phyloP scores from a whole-genome alignment of 176 grass and related monocot species.

The Aechmea fasciata region DNA sequence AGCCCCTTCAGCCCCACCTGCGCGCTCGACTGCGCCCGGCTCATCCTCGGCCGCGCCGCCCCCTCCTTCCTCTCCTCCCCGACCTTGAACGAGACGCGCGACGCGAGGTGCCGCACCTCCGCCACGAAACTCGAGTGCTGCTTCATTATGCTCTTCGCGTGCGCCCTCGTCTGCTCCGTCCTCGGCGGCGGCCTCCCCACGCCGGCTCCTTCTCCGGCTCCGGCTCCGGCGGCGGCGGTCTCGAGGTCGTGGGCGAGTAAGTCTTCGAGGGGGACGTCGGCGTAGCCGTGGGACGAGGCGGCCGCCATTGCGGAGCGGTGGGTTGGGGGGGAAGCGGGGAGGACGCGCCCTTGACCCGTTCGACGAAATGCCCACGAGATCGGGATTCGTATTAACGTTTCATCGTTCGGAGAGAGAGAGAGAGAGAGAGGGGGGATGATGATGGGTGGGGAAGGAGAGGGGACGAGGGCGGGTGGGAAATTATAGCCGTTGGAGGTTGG shows the following conservation, averaged over 20 bases:
- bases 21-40: constrained; percentile 59
- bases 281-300: not conserved
- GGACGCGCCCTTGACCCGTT: no score
- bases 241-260: not conserved
- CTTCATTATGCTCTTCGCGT: constrained; percentile 18
- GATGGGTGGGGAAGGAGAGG: not conserved
- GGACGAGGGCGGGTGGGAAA: not conserved
- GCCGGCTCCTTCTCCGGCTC: not conserved
- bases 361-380: no score
- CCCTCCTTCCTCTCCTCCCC: constrained; percentile 38
- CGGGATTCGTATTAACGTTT: not conserved
- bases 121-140: constrained; percentile 42
- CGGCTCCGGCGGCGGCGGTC: not conserved
- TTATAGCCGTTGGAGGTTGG: not conserved
- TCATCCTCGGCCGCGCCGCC: constrained; percentile 37
- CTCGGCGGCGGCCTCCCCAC: not conserved
- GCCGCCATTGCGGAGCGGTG: not conserved
- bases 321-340: no score
- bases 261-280: not conserved
- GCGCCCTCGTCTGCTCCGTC: not conserved
- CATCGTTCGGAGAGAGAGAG: not conserved
- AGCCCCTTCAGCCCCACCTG: constrained; percentile 55
- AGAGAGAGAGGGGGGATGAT: not conserved
- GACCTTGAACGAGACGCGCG: constrained; percentile 70
- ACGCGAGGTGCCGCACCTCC: constrained; percentile 49